phyloP scores from a whole-genome alignment of 2,329 filamentous ascomycete species.

The Aspergillus candidus region DNA sequence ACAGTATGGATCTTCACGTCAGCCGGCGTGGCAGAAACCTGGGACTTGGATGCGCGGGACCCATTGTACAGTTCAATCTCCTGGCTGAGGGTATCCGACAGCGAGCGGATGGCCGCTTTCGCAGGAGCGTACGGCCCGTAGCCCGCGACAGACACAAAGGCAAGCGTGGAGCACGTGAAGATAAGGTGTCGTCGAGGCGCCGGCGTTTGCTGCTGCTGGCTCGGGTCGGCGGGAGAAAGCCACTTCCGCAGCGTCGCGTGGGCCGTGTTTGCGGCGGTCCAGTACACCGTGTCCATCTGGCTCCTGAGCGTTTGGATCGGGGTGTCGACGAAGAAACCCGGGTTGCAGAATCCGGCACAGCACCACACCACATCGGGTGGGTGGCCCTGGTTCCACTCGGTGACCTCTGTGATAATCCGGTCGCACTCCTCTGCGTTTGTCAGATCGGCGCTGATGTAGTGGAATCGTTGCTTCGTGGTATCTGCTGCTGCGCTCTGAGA shows the following conservation, averaged over 20 bases:
- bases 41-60: slow-evolving; percentile 38
- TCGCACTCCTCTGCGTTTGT: slow-evolving; percentile 63
- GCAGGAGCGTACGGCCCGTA: slow-evolving; percentile 78
- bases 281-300: slow-evolving; percentile 93
- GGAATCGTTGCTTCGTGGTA: slow-evolving; percentile 67
- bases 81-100: slow-evolving; percentile 77
- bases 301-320: slow-evolving; percentile 59
- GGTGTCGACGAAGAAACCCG: slow-evolving; percentile 71
- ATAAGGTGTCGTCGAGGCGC: slow-evolving; percentile 63
- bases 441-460: slow-evolving; percentile 77
- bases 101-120: slow-evolving; percentile 76
- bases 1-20: slow-evolving; percentile 75
- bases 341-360: slow-evolving; percentile 68
- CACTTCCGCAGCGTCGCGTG: slow-evolving; percentile 72
- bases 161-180: slow-evolving; percentile 73
- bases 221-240: slow-evolving; percentile 46
- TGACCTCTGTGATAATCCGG: slow-evolving; percentile 64
- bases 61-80: slow-evolving; percentile 83
- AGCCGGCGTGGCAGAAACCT: slow-evolving; percentile 46
- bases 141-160: slow-evolving; percentile 71
- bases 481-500: slow-evolving; percentile 58
- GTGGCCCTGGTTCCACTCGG: slow-evolving; percentile 67
- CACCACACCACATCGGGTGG: slow-evolving; percentile 87
- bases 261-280: slow-evolving; percentile 76
- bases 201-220: slow-evolving; percentile 27